These are phyloP conservation scores for Nemania sp. DNA, from an alignment of 2,329 filamentous ascomycete species.

Conservation along the genomic window DNA sequence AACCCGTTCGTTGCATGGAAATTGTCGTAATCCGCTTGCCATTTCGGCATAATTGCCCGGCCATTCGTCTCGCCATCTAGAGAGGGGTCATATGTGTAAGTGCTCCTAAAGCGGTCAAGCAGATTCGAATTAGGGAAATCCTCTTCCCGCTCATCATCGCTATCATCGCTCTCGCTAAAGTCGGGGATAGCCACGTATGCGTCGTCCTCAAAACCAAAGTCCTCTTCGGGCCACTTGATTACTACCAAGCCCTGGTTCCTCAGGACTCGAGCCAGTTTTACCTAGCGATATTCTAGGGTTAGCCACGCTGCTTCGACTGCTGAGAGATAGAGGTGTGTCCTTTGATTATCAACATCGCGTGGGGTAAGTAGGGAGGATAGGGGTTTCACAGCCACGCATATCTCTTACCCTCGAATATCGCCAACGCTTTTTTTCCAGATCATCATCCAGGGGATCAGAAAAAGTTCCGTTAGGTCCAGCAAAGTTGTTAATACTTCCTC, in stretches of 20 bases:
- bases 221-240: conserved; percentile 8
- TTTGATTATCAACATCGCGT: no score
- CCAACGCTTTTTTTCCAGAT: background rate
- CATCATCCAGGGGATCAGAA: background rate
- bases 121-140: background rate
- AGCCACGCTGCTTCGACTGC: background rate
- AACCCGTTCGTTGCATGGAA: background rate
- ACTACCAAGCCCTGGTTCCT: conserved; percentile 13
- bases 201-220: background rate
- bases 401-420: conserved; percentile 17
- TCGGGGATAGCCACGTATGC: background rate
- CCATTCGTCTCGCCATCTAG: fast-evolving
- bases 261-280: conserved; percentile 13
- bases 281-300: background rate
- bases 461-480: background rate
- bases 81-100: background rate
- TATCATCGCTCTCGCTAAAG: conserved; percentile 23
- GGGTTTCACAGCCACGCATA: no score
- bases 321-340: no score
- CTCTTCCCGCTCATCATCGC: conserved; percentile 22
- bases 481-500: background rate
- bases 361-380: no score
- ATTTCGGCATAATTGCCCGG: background rate
- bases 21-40: background rate
- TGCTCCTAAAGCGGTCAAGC: background rate